Evolutionary conservation across 305 asterid genomes (phyloP), one percentile per base, ranked within the genome.

Genomic region (Fraxinus platypoda): DNA sequence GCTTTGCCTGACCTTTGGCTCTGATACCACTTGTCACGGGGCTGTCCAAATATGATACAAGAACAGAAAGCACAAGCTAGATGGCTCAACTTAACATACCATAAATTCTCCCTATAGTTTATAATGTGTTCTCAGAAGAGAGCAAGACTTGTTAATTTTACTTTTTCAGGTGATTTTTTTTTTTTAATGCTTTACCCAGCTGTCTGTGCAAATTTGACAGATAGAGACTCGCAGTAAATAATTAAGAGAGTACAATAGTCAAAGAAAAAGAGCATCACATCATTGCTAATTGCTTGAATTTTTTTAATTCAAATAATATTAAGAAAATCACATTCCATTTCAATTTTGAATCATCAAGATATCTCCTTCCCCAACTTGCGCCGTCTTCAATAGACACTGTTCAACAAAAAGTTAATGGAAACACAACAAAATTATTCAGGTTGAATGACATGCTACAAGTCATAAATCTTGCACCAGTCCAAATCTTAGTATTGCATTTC

Each of bases 281-380:
- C 33, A 81, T 23, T 2, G 28, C 21, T 38, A 81, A 70, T 11
- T 62, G 31, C 3, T 31, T 9, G 33, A 41, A 19, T 38, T 41
- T 49, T 62, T 26, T 28, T 52, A 70, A 19, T 62, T 62, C 49
- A 38, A n/a, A 35, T 49, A 8, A 70, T 41, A 37, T 31, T 35
- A 75, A 76, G 28, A 59, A 59, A 78, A 78, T 35, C 68, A 76
- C 31, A 81, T 62, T 19, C 31, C 30, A 12, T 68, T 75, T 74
- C 74, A 72, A 77, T 72, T 68, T 75, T 74, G 66, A 72, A 73
- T 73, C 74, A 21, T 26, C 78, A 77, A 21, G 38, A 74, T 78
- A 17, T 33, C 33, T 57, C 13, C 76, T 59, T 54, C 64, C 62
- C 83, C 25, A 57, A 30, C 70, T 76, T 49, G 26, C 26, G 49